Evolutionary conservation across 2,329 filamentous ascomycete genomes (phyloP).

Genomic region (Curvularia spicifera): DNA sequence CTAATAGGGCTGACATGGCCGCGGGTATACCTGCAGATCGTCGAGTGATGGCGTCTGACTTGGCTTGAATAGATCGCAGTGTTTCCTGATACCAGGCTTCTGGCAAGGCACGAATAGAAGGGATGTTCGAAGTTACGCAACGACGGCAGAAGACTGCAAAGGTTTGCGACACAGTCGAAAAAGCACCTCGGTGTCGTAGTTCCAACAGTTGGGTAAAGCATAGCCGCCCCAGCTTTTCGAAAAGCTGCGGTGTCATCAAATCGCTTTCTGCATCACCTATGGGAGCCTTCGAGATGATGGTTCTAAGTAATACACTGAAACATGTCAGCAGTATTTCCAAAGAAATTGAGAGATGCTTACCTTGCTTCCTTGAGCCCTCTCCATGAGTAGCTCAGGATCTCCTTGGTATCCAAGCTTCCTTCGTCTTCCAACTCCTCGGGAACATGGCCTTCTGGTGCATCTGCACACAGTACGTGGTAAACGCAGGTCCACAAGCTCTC

Average conservation of each 20-base stretch:
- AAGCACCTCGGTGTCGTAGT: slow-evolving; percentile 87
- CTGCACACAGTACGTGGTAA: slow-evolving; percentile 81
- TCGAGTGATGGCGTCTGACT: slow-evolving; percentile 80
- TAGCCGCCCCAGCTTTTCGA: slow-evolving; percentile 71
- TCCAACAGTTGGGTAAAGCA: slow-evolving; percentile 83
- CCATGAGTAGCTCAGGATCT: slow-evolving; percentile 93
- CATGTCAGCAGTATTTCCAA: slow-evolving; percentile 2
- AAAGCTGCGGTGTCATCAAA: slow-evolving; percentile 54
- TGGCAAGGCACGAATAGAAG: slow-evolving; percentile 58
- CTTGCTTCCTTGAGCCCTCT: slow-evolving; percentile 93
- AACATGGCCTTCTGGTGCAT: slow-evolving; percentile 89
- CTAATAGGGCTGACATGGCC: slow-evolving; percentile 80
- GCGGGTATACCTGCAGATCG: slow-evolving; percentile 91
- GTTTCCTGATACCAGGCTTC: slow-evolving; percentile 74
- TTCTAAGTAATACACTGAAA: slow-evolving; percentile 71
- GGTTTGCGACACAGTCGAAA: slow-evolving; percentile 89
- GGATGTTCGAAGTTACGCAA: slow-evolving; percentile 60
- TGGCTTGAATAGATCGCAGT: slow-evolving; percentile 72
- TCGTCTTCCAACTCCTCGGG: slow-evolving; percentile 76
- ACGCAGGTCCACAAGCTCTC: slow-evolving; percentile 78
- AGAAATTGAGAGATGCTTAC: slow-evolving; percentile 52
- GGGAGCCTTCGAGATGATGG: slow-evolving; percentile 49
- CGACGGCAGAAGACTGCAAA: slow-evolving; percentile 81
- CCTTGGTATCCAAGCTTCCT: slow-evolving; percentile 79
- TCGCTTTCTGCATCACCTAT: slow-evolving; percentile 32